These are phyloP conservation scores for Rubia peregrina DNA, from an alignment of 305 asterid species.

Conservation along the genomic window DNA sequence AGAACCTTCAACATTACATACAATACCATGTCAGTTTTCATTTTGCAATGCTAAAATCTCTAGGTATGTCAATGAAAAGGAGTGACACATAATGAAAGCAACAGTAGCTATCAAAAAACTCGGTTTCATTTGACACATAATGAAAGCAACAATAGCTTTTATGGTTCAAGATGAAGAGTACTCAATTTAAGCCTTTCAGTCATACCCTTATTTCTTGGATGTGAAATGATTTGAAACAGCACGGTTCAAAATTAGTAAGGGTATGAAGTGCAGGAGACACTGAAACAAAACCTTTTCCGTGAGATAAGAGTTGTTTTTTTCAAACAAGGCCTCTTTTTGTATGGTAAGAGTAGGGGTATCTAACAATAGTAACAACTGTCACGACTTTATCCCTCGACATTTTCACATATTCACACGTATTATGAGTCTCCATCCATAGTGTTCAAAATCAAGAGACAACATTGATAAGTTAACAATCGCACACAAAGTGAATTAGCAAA, in stretches of 20 bases:
- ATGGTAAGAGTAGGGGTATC: too few relatives aligned
- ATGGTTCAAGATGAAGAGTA: not conserved
- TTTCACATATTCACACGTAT: too few relatives aligned
- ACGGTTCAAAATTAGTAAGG: not conserved
- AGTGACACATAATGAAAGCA: not conserved
- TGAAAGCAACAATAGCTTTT: too few relatives aligned
- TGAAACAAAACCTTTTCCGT: not conserved
- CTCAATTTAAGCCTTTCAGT: not conserved
- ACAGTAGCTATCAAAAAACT: not conserved
- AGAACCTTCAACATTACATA: slow-evolving; percentile 49
- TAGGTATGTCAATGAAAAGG: not conserved
- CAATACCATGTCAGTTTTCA: slow-evolving; percentile 2
- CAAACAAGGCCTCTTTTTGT: too few relatives aligned
- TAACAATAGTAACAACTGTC: not conserved
- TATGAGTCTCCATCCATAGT: not conserved
- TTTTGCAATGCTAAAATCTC: not conserved
- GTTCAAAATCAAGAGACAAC: too few relatives aligned
- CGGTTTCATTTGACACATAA: too few relatives aligned
- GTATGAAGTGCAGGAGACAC: not conserved
- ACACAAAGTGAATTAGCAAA: not conserved
- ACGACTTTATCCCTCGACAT: not conserved
- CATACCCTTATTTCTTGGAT: not conserved
- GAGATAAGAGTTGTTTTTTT: not conserved
- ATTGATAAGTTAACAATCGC: not conserved
- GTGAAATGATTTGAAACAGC: not conserved